phyloP scores from a whole-genome alignment of 805 yeast genomes.

The Candida coquimbonensis region DNA sequence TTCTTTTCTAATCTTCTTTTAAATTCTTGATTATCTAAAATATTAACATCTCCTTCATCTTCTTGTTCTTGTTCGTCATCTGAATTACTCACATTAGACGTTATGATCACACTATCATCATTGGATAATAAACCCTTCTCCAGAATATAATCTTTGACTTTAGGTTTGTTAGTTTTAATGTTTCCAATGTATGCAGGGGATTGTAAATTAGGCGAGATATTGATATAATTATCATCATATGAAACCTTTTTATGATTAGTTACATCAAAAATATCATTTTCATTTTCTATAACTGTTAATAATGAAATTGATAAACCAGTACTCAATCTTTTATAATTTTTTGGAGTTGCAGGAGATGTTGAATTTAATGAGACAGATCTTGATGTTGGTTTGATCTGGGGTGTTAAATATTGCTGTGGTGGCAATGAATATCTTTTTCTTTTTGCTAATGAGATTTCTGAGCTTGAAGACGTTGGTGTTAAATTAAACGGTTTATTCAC shows the following conservation, averaged over 20 bases:
- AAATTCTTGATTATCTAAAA: conserved; percentile 12
- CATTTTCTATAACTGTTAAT: conserved; percentile 23
- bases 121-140: conserved; percentile 15
- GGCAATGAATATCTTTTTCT: conserved; percentile 21
- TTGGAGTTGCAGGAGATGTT: conserved; percentile 2
- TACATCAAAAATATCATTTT: conserved; percentile 1
- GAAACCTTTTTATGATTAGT: conserved; percentile 8
- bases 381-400: conserved; percentile 4
- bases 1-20: conserved; percentile 16
- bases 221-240: conserved; percentile 18
- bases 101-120: conserved; percentile 21
- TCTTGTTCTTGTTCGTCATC: neutral
- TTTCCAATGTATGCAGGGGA: conserved; percentile 4
- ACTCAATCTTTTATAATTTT: conserved; percentile 19
- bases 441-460: conserved; percentile 4
- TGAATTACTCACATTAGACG: conserved; percentile 6
- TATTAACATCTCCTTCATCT: neutral
- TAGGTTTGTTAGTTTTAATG: neutral
- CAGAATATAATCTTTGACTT: conserved; percentile 12
- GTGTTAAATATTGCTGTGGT: conserved; percentile 6
- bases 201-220: conserved; percentile 5
- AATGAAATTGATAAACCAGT: conserved; percentile 23
- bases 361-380: conserved; percentile 1
- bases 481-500: conserved; percentile 10
- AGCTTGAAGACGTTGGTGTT: neutral